phyloP scores from a whole-genome alignment of 495 filamentous ascomycete species.

The Emericellopsis terricola region DNA sequence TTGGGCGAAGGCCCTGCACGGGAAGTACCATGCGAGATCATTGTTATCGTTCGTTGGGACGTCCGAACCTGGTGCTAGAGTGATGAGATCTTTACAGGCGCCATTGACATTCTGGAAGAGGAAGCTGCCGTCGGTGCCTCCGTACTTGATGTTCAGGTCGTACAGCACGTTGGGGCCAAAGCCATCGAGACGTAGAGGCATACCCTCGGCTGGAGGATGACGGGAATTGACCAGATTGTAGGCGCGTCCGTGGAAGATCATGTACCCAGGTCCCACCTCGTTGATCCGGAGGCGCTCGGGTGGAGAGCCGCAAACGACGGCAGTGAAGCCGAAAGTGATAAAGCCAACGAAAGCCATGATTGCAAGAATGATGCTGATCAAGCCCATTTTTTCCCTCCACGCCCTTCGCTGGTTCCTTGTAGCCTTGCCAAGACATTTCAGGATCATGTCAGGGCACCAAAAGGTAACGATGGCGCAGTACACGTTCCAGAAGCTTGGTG shows the following conservation, averaged over 20 bases:
- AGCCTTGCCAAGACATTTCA: constrained; percentile 77
- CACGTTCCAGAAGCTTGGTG: constrained; percentile 82
- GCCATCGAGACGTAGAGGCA: constrained; percentile 32
- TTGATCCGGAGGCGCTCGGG: constrained; percentile 61
- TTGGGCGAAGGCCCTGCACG: constrained; percentile 79
- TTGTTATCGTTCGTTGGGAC: constrained; percentile 58
- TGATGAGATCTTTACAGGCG: constrained; percentile 86
- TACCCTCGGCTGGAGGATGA: constrained; percentile 66
- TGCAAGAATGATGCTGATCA: constrained; percentile 80
- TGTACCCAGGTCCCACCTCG: constrained; percentile 57
- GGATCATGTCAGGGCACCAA: constrained; percentile 74
- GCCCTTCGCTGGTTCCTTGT: constrained; percentile 76
- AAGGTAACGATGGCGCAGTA: constrained; percentile 92
- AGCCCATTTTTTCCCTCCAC: constrained; percentile 97
- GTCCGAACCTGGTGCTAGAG: constrained; percentile 43
- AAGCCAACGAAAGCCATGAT: constrained; percentile 87
- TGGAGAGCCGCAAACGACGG: constrained; percentile 60
- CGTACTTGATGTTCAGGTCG: constrained; percentile 62
- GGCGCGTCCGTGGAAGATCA: constrained; percentile 90
- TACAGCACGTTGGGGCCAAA: constrained; percentile 58
- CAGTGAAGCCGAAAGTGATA: constrained; percentile 90
- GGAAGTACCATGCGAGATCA: constrained; percentile 92
- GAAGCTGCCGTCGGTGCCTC: constrained; percentile 84
- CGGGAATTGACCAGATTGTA: constrained; percentile 58
- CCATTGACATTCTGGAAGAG: constrained; percentile 98